Evolutionary conservation across 495 filamentous ascomycete species (phyloP).

Genomic region (Pseudevernia furfuracea): DNA sequence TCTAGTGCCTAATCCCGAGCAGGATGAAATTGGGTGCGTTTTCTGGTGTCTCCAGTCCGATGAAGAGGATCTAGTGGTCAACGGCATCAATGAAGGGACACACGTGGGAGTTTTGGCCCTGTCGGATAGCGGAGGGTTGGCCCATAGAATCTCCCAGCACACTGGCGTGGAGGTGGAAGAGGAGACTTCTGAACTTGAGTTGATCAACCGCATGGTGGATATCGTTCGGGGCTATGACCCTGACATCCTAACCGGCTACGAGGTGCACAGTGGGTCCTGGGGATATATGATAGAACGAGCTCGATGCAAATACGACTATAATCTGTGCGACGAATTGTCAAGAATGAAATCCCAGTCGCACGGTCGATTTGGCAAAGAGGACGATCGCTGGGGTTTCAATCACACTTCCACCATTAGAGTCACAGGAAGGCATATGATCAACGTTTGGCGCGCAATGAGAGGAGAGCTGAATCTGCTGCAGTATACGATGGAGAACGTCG

Average conservation of each 20-base stretch:
- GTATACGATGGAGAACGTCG: conserved; percentile 96
- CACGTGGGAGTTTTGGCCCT: conserved; percentile 62
- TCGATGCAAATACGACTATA: conserved; percentile 74
- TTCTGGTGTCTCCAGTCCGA: conserved; percentile 88
- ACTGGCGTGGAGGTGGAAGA: conserved; percentile 55
- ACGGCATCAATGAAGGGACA: conserved; percentile 44
- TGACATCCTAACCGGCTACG: conserved; percentile 90
- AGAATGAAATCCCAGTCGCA: conserved; percentile 75
- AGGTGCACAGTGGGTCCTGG: conserved; percentile 90
- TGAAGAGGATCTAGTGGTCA: conserved; percentile 47
- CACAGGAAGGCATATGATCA: conserved; percentile 91
- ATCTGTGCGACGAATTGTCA: conserved; percentile 84
- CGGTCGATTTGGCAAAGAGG: conserved; percentile 75
- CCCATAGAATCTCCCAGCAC: conserved; percentile 41
- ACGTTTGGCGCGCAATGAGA: conserved; percentile 94
- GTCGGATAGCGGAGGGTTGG: conserved; percentile 46
- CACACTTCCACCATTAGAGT: conserved; percentile 79
- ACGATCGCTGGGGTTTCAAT: conserved; percentile 86
- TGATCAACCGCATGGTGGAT: conserved; percentile 75
- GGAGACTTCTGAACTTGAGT: conserved; percentile 72
- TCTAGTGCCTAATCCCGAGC: conserved; percentile 75
- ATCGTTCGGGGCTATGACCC: conserved; percentile 80
- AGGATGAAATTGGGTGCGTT: conserved; percentile 82
- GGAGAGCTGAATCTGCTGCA: conserved; percentile 82
- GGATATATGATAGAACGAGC: conserved; percentile 92